Base-by-base conservation (phyloP, 73 alveolate genomes). In the Paramecium sonneborni region DNA sequence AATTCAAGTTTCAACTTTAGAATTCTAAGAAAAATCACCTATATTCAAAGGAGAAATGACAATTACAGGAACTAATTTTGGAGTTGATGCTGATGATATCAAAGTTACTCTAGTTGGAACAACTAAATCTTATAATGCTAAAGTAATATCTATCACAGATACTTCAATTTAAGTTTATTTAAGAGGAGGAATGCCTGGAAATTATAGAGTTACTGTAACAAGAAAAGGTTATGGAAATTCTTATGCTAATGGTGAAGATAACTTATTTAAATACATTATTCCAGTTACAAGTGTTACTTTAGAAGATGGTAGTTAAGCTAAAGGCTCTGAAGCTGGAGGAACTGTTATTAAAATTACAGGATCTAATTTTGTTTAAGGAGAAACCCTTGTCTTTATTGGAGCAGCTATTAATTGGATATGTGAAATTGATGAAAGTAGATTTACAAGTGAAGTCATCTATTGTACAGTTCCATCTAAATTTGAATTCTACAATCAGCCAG, bases 181-280 rank as follows among this genome's bases (percentile, higher is more conserved):
- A 43, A 79, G 90, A 79, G 90, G 90, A 23, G 90, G 90, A 79
- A 79, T 79, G 90, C 90, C 90, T 6, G 90, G 90, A 6, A 0
- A 38, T 1, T 79, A 79, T 79, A 12, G 20, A 24, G 44, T 79
- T 26, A 23, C 28, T 39, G 32, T 79, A 1, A 79, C 41, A 23
- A 43, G 90, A 44, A 41, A 43, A 43, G 52, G 26, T 43, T 79
- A 79, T 79, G 90, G 90, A 11, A 24, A 24, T 18, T 79, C 86
- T 3, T 72, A 32, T 62, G 84, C 90, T 0, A 4, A 34, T 9
- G 18, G 28, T n/a, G 12, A 72, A 32, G 86, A 7, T 21, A 72
- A 72, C 57, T 72, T 28, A 72, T 72, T 72, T 72, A 34, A 72
- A 35, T 72, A 72, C 6, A 38, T 35, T 2, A 72, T 38, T 72